Conservation (phyloP, 225 moss, liverwort and hornwort genomes). For the Rhytidiadelphus loreus region DNA sequence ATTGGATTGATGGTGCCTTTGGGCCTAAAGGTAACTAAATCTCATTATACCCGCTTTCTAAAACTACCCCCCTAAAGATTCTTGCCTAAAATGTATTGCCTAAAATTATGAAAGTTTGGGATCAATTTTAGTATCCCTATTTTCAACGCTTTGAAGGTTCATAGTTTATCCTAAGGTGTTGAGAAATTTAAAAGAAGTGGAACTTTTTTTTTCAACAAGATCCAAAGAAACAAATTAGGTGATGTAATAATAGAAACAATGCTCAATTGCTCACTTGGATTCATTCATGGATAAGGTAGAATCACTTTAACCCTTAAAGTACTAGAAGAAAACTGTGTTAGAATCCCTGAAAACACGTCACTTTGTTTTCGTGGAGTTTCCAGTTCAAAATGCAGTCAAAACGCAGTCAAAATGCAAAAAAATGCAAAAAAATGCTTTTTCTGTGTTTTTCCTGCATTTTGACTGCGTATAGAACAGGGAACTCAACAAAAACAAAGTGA, state of each 20-base stretch:
- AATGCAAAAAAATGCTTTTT: too few relatives aligned
- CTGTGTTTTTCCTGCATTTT: too few relatives aligned
- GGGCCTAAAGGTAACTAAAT: not conserved
- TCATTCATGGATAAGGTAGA: not conserved
- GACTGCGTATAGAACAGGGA: too few relatives aligned
- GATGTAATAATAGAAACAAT: too few relatives aligned
- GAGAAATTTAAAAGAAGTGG: not conserved
- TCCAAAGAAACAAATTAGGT: not conserved
- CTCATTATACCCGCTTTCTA: not conserved
- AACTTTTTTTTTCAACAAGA: fast-evolving
- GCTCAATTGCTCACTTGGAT: not conserved
- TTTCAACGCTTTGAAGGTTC: not conserved
- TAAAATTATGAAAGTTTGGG: not conserved
- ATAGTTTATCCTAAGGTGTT: not conserved
- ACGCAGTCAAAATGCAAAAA: too few relatives aligned
- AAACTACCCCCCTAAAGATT: fast-evolving
- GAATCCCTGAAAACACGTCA: too few relatives aligned
- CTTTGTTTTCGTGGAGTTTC: too few relatives aligned
- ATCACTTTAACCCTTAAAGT: not conserved
- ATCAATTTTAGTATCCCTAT: not conserved
- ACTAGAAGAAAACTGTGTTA: too few relatives aligned
- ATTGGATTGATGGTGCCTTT: not conserved
- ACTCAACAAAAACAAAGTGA: too few relatives aligned
- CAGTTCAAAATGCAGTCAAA: too few relatives aligned
- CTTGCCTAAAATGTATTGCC: not conserved